A percentile compares a stretch with the other conserved stretches of the same genome.
phyloP scores from a whole-genome alignment of 2,329 filamentous ascomycete genomes.

The Aspergillus hortae region DNA sequence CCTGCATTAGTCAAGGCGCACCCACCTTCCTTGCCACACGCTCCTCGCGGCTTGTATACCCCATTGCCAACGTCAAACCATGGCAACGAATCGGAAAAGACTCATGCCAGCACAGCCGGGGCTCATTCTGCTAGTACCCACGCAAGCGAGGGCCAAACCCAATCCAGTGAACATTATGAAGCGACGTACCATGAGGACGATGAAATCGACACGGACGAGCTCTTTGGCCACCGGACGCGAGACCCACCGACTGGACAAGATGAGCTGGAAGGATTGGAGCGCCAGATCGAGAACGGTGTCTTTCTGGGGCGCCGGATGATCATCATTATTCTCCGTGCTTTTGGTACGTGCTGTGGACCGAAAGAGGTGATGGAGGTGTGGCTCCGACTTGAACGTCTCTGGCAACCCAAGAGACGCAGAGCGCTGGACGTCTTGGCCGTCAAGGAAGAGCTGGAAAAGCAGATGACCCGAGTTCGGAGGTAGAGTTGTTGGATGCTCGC shows the following conservation, averaged over 20 bases:
- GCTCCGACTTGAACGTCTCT: conserved; percentile 38
- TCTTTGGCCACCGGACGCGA: conserved; percentile 8
- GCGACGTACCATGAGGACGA: conserved; percentile 4
- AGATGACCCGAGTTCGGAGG: conserved; percentile 23
- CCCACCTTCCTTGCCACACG: conserved; percentile 6
- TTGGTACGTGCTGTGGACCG: conserved; percentile 34
- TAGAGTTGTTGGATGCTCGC: background rate
- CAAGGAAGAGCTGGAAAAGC: conserved; percentile 35
- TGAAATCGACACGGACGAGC: conserved; percentile 11
- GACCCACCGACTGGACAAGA: conserved; percentile 5
- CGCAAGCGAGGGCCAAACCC: conserved; percentile 8
- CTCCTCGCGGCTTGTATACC: conserved; percentile 21
- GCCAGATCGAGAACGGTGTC: conserved; percentile 36
- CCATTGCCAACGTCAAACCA: conserved; percentile 17
- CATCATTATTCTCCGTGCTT: conserved; percentile 37
- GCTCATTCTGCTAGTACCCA: background rate
- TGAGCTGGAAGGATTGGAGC: conserved; percentile 21
- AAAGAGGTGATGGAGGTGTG: conserved; percentile 37
- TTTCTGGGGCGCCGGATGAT: conserved; percentile 41
- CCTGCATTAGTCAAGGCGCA: conserved; percentile 5
- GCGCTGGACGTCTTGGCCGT: conserved; percentile 34
- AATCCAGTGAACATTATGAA: conserved; percentile 5
- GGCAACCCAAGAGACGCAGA: conserved; percentile 36
- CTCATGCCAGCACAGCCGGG: conserved; percentile 5
- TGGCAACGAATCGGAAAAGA: background rate